phyloP scores from a whole-genome alignment of 2,329 filamentous ascomycete genomes.

The Mycosphaerella sp. region DNA sequence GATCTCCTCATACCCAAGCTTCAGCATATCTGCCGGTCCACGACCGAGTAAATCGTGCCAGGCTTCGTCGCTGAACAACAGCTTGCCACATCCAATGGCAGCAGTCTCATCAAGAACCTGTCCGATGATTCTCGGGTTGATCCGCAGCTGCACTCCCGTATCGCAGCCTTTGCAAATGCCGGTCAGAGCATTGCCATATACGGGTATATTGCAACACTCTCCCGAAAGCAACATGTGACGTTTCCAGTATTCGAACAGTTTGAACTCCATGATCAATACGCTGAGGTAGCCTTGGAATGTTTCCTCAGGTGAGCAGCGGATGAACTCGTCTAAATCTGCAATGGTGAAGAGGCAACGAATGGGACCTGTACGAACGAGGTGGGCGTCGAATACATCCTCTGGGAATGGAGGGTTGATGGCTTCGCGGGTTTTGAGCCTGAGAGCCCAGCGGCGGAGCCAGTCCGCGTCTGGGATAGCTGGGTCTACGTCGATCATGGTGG shows the following conservation, averaged over 20 bases:
- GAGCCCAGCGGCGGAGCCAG: constrained; percentile 49
- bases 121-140: constrained; percentile 43
- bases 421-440: constrained; percentile 45
- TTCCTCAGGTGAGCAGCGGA: constrained; percentile 33
- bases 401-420: constrained; percentile 47
- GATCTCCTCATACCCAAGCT: constrained; percentile 37
- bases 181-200: constrained; percentile 47
- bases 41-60: constrained; percentile 49
- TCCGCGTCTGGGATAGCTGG: constrained; percentile 49
- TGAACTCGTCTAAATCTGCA: constrained; percentile 42
- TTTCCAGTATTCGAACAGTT: constrained; percentile 37
- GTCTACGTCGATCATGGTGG: constrained; percentile 51
- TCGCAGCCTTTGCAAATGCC: constrained; percentile 41
- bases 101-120: constrained; percentile 52
- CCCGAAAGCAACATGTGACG: constrained; percentile 43
- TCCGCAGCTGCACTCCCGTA: constrained; percentile 31
- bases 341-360: constrained; percentile 39
- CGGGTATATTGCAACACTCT: constrained; percentile 49
- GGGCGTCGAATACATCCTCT: constrained; percentile 30
- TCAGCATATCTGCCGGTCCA: constrained; percentile 41
- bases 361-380: constrained; percentile 20
- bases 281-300: constrained; percentile 42
- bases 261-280: constrained; percentile 40
- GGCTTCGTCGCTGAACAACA: constrained; percentile 49
- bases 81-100: constrained; percentile 45